Evolutionary conservation across 192 early-diverging fungal species (phyloP).

Genomic region (Pilaira anomala): DNA sequence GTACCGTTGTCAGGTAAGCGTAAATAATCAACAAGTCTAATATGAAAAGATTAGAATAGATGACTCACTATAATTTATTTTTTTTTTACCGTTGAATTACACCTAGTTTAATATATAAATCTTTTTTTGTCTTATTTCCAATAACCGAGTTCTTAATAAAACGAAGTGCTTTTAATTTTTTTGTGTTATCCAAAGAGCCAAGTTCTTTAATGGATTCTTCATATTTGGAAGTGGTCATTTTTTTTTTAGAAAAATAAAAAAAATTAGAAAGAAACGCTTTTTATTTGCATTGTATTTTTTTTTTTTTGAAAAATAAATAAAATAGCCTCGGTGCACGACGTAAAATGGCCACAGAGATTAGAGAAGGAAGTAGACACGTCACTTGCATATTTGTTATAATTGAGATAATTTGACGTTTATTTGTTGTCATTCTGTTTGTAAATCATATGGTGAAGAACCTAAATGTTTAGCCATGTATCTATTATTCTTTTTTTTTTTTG

Average conservation of each 20-base stretch:
- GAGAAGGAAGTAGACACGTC: too few species aligned
- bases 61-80: not conserved
- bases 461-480: too few species aligned
- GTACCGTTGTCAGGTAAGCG: constrained; percentile 28
- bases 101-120: constrained; percentile 61
- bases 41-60: not conserved
- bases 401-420: too few species aligned
- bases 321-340: too few species aligned
- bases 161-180: constrained; percentile 54
- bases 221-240: constrained; percentile 50
- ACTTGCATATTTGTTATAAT: too few species aligned
- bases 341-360: too few species aligned
- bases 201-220: constrained; percentile 53
- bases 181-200: constrained; percentile 36
- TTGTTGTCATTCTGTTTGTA: too few species aligned
- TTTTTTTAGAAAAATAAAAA: not conserved
- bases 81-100: constrained; percentile 52
- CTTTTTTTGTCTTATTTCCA: constrained; percentile 80
- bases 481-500: too few species aligned
- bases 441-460: too few species aligned
- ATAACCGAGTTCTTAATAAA: constrained; percentile 84
- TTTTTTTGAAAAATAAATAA: too few species aligned
- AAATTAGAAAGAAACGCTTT: not conserved
- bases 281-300: too few species aligned
- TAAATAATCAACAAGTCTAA: constrained; percentile 60